Evolutionary conservation across 495 filamentous ascomycete genomes (phyloP).

Genomic region (Penicillium fimorum): DNA sequence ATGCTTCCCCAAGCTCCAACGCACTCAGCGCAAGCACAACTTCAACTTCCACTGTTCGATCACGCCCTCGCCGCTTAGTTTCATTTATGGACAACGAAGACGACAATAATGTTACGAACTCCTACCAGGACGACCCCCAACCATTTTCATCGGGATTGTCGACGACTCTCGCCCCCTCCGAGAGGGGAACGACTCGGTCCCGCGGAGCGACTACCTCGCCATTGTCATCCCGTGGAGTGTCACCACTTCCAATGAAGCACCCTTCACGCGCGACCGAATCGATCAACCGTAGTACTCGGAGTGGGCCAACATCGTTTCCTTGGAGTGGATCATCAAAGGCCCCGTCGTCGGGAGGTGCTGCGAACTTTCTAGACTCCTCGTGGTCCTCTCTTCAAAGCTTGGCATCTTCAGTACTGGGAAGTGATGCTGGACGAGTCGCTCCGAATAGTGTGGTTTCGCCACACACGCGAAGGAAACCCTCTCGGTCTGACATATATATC

Average conservation of each 20-base stretch:
- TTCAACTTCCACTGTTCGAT: constrained; percentile 41
- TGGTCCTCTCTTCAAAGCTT: constrained; percentile 56
- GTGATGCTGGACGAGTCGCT: constrained; percentile 38
- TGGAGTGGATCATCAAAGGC: constrained; percentile 29
- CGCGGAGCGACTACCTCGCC: constrained; percentile 45
- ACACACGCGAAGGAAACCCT: constrained; percentile 45
- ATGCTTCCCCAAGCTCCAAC: constrained; percentile 39
- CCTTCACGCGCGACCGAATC: constrained; percentile 41
- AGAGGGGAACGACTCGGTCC: constrained; percentile 33
- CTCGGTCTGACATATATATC: constrained; percentile 41
- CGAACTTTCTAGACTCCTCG: constrained; percentile 49
- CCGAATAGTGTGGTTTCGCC: constrained; percentile 30
- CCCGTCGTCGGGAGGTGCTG: constrained; percentile 34
- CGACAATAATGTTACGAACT: constrained; percentile 18
- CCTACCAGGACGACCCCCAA: constrained; percentile 30
- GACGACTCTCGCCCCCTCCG: constrained; percentile 26
- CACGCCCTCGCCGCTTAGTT: constrained; percentile 45
- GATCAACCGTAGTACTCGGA: constrained; percentile 18
- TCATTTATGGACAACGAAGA: constrained; percentile 43
- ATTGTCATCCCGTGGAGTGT: constrained; percentile 43
- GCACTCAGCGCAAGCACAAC: constrained; percentile 34
- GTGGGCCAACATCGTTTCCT: constrained; percentile 30
- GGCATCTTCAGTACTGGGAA: constrained; percentile 53
- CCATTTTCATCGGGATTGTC: constrained; percentile 35
- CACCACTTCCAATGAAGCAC: constrained; percentile 48